phyloP scores from a whole-genome alignment of 306 rosid species.

The Ormosia emarginata region DNA sequence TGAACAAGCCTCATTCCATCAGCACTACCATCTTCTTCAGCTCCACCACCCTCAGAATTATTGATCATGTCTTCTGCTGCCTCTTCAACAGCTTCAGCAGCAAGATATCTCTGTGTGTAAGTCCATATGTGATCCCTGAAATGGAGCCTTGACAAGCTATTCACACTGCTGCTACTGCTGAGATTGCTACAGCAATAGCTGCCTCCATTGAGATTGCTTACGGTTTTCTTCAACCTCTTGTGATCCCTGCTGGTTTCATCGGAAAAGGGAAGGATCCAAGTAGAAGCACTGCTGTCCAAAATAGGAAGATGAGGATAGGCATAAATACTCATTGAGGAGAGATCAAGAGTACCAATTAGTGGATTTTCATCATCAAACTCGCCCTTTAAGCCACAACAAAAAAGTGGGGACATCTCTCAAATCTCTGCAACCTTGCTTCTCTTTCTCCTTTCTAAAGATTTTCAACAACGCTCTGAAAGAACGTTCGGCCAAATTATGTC shows the following conservation, averaged over 20 bases:
- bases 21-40: conserved; percentile 51
- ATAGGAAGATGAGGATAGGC: conserved; percentile 17
- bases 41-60: conserved; percentile 26
- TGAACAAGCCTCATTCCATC: conserved; percentile 87
- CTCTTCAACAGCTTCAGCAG: conserved; percentile 69
- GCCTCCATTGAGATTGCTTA: not conserved
- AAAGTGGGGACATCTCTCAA: conserved; percentile 32
- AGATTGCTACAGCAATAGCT: not conserved
- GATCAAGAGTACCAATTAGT: not conserved
- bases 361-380: conserved; percentile 24
- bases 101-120: conserved; percentile 52
- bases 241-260: conserved; percentile 41
- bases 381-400: conserved; percentile 14
- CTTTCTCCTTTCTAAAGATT: conserved; percentile 27
- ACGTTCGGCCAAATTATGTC: not conserved
- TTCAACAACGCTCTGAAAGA: conserved; percentile 47
- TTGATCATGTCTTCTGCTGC: conserved; percentile 33
- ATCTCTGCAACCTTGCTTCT: not conserved
- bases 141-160: conserved; percentile 31
- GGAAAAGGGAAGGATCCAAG: conserved; percentile 23
- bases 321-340: conserved; percentile 25
- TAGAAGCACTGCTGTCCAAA: not conserved
- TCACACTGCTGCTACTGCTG: conserved; percentile 35
- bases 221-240: conserved; percentile 44
- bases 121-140: conserved; percentile 75